Conservation (phyloP, 2,329 filamentous ascomycete species). For the Apiospora marii region DNA sequence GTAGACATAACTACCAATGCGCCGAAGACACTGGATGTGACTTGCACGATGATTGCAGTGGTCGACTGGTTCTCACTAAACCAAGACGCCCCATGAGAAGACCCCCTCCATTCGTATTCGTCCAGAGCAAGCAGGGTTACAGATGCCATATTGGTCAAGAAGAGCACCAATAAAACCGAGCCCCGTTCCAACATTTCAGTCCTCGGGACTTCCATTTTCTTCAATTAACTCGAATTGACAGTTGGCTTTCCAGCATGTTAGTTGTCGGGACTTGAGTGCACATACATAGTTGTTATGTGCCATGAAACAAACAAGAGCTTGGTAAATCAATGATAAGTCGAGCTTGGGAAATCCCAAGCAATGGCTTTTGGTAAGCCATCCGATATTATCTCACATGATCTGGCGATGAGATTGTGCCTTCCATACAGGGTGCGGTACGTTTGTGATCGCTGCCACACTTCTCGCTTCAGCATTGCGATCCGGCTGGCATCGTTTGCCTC, state of each 20-base stretch:
- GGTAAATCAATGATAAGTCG: background rate
- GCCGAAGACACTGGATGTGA: background rate
- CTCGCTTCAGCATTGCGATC: no score
- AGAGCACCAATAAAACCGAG: background rate
- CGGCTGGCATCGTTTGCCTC: no score
- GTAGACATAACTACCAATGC: background rate
- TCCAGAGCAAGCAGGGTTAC: background rate
- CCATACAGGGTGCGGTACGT: no score
- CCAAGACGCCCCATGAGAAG: no score
- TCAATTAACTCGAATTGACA: background rate
- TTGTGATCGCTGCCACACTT: no score
- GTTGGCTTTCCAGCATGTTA: background rate
- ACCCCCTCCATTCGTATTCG: no score
- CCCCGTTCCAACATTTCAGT: background rate
- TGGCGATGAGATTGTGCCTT: no score
- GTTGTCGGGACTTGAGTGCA: background rate
- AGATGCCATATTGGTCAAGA: background rate
- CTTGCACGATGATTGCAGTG: background rate
- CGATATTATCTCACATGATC: background rate
- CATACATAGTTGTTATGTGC: no score
- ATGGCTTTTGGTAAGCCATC: background rate
- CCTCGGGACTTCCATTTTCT: background rate
- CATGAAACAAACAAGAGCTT: background rate
- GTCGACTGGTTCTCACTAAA: no score
- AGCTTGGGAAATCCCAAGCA: background rate